Evolutionary conservation across 75 land plant genomes (phyloP).

Genomic region (Cupressus sempervirens): DNA sequence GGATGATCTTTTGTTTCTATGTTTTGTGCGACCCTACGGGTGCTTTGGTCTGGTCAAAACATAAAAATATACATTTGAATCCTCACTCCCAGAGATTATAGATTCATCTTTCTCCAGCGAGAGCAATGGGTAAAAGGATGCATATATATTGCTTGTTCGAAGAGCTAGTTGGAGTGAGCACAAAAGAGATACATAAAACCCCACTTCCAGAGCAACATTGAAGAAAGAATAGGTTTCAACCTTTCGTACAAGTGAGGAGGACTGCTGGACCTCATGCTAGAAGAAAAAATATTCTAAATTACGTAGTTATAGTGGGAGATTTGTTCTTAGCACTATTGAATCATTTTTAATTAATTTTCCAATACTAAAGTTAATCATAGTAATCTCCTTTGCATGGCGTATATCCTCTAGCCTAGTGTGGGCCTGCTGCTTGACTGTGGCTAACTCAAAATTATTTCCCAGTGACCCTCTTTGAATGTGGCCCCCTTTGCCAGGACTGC

Average conservation of each 20-base stretch:
- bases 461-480: no score
- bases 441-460: no score
- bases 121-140: constrained; percentile 96
- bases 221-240: constrained; percentile 84
- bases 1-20: no score
- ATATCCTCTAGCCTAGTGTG: no score
- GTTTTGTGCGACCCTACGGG: no score
- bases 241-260: no score
- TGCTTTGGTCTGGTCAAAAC: constrained; percentile 89
- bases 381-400: no score
- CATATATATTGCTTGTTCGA: constrained; percentile 65
- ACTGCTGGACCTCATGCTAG: constrained; percentile 64
- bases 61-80: constrained; percentile 93
- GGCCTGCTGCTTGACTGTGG: no score
- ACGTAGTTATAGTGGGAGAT: constrained; percentile 75
- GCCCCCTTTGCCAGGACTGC: no score
- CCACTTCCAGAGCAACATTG: constrained; percentile 80
- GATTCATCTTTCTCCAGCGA: constrained; percentile 96
- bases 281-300: no score
- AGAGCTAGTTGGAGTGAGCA: constrained; percentile 84
- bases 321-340: constrained; percentile 38
- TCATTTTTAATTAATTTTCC: constrained; percentile 63
- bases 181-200: constrained; percentile 80
- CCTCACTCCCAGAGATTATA: constrained; percentile 93
- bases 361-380: constrained; percentile 94